Evolutionary conservation across 1,139 yeast species (phyloP).

Genomic region (Hemisphaericaspora xylofermentans): DNA sequence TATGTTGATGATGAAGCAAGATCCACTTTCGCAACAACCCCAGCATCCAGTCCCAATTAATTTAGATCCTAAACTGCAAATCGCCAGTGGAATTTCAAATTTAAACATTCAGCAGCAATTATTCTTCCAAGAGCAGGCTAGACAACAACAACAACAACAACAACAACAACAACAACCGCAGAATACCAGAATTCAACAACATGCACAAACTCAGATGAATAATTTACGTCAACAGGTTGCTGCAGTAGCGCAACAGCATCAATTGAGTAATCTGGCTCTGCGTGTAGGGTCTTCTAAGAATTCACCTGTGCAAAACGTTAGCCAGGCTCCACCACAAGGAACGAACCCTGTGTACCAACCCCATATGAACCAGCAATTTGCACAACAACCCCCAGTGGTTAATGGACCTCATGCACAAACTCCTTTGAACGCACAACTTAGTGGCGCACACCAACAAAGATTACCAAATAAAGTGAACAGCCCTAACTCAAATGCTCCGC

Average conservation of each 20-base stretch:
- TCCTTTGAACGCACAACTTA: neutral
- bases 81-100: slow-evolving; percentile 17
- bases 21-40: slow-evolving; percentile 11
- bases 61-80: slow-evolving; percentile 26
- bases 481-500: slow-evolving; percentile 7
- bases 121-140: slow-evolving; percentile 21
- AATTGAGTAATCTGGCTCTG: slow-evolving; percentile 6
- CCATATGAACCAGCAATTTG: slow-evolving; percentile 17
- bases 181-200: slow-evolving; percentile 44
- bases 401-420: slow-evolving; percentile 7
- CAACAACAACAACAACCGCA: slow-evolving; percentile 20
- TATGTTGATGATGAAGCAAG: slow-evolving; percentile 10
- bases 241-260: slow-evolving; percentile 24
- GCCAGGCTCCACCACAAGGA: slow-evolving; percentile 11
- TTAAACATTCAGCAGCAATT: slow-evolving; percentile 26
- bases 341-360: slow-evolving; percentile 7
- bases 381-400: slow-evolving; percentile 1
- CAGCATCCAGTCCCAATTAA: slow-evolving; percentile 13
- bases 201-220: slow-evolving; percentile 54
- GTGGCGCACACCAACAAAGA: neutral
- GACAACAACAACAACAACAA: slow-evolving; percentile 19
- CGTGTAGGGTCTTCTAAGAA: slow-evolving; percentile 1
- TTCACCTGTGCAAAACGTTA: slow-evolving; percentile 9
- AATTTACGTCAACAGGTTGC: slow-evolving; percentile 49
- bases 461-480: neutral